phyloP scores from a whole-genome alignment of 73 alveolate genomes.

The Durusdinium trenchii region DNA sequence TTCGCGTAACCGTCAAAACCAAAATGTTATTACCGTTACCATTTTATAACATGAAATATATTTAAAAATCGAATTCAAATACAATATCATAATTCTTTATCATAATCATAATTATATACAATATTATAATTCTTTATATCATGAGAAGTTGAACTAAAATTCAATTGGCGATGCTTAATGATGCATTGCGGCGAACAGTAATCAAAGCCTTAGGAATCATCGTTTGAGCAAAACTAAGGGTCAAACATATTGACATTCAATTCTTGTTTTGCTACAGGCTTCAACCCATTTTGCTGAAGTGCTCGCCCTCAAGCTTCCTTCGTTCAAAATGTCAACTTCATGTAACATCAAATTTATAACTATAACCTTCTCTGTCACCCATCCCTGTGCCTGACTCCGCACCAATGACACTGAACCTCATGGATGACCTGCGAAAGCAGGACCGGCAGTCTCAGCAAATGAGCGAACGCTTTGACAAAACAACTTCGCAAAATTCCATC shows the following conservation, averaged over 20 bases:
- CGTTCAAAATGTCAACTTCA: background rate
- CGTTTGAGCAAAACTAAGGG: background rate
- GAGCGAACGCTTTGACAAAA: background rate
- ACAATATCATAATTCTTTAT: too few species aligned
- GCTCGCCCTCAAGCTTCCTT: slow-evolving; percentile 57
- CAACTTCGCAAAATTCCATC: background rate
- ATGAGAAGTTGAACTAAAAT: too few species aligned
- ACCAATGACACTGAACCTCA: slow-evolving; percentile 75
- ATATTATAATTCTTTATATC: too few species aligned
- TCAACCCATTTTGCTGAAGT: slow-evolving; percentile 65
- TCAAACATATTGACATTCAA: background rate
- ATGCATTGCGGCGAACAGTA: slow-evolving; percentile 51
- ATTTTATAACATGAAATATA: too few species aligned
- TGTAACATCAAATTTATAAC: background rate
- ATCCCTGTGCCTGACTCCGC: background rate
- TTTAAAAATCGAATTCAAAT: too few species aligned
- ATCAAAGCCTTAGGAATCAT: background rate
- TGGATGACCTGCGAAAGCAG: background rate
- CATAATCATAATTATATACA: too few species aligned
- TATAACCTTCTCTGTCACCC: background rate
- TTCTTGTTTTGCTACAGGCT: background rate
- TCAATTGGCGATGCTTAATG: background rate
- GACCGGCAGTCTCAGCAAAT: background rate
- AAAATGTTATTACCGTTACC: too few species aligned
- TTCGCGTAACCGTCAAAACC: too few species aligned